These are phyloP conservation scores for Scytalidium lignicola DNA, from an alignment of 2,329 filamentous ascomycete species.

Conservation along the genomic window DNA sequence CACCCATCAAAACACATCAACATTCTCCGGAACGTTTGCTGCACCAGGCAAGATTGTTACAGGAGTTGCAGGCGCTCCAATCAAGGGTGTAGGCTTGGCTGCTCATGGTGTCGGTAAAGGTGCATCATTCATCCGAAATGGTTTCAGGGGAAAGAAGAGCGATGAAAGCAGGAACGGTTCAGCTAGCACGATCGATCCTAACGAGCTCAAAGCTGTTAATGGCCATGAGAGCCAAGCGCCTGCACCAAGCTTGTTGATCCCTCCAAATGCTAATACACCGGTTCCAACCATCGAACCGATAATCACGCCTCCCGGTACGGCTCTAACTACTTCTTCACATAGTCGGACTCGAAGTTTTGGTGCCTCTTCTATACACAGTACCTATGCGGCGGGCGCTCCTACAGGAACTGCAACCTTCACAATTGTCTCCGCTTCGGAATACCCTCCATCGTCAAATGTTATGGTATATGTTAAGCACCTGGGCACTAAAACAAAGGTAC, in stretches of 20 bases:
- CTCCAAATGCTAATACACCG: constrained; percentile 5
- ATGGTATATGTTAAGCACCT: constrained; percentile 69
- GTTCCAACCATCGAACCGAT: constrained; percentile 7
- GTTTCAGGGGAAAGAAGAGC: constrained; percentile 70
- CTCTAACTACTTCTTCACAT: constrained; percentile 15
- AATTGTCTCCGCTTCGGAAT: constrained; percentile 73
- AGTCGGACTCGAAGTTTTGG: constrained; percentile 53
- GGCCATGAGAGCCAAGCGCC: constrained; percentile 31
- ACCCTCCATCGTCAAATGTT: constrained; percentile 70
- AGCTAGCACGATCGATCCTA: not conserved
- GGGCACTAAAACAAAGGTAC: constrained; percentile 64
- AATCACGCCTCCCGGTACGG: constrained; percentile 22
- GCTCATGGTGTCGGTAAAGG: constrained; percentile 69
- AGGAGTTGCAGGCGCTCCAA: constrained; percentile 75
- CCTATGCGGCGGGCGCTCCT: constrained; percentile 52
- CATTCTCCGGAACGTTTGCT: constrained; percentile 86
- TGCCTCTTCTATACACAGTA: constrained; percentile 63
- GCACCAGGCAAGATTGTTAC: constrained; percentile 83
- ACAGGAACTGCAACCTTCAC: constrained; percentile 75
- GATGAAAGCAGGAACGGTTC: constrained; percentile 32
- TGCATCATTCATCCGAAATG: constrained; percentile 83
- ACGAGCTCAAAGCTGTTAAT: constrained; percentile 34
- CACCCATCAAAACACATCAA: constrained; percentile 82
- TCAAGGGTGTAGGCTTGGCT: constrained; percentile 81
- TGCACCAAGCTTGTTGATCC: constrained; percentile 15